Percentiles rank a stretch among this genome's conserved stretches.
Evolutionary conservation across 164 flowering plant species (phyloP).

Genomic region (Cinnamomum micranthum): DNA sequence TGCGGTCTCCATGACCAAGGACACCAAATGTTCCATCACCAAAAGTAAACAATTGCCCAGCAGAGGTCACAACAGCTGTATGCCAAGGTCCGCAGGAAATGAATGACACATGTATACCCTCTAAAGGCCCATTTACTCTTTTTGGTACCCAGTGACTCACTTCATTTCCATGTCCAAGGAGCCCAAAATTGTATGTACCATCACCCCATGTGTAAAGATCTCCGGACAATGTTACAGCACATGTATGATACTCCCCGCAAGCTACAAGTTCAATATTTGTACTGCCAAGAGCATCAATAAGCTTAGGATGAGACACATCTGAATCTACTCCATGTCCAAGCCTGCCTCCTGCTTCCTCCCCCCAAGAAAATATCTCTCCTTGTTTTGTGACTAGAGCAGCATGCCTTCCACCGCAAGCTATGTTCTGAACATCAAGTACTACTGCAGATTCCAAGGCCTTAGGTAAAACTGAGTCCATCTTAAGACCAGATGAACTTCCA

Average conservation of each 20-base stretch:
- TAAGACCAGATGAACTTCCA: constrained; percentile 49
- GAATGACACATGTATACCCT: constrained; percentile 89
- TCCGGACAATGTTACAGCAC: constrained; percentile 98
- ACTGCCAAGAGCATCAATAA: constrained; percentile 75
- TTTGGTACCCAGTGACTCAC: constrained; percentile 98
- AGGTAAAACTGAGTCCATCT: constrained; percentile 82
- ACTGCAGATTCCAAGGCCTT: constrained; percentile 93
- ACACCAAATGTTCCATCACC: constrained; percentile 99
- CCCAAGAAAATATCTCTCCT: constrained; percentile 98
- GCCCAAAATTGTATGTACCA: constrained; percentile 83
- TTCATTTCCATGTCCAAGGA: constrained; percentile 93
- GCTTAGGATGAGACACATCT: constrained; percentile 93
- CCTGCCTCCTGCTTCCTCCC: constrained; percentile 95
- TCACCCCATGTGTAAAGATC: constrained; percentile 98
- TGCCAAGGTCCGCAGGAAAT: constrained; percentile 99
- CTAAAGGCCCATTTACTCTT: constrained; percentile 88
- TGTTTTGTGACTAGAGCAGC: constrained; percentile 93
- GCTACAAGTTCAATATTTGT: constrained; percentile 88
- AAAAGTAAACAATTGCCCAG: constrained; percentile 94
- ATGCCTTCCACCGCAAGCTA: constrained; percentile 95
- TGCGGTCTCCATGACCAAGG: constrained; percentile 92
- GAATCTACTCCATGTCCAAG: constrained; percentile 98
- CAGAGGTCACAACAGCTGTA: constrained; percentile 93
- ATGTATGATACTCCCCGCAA: constrained; percentile 93
- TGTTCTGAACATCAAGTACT: constrained; percentile 93